These are phyloP conservation scores for Ustilago bromivora DNA, from an alignment of 1,284 basidiomycete genomes.

Conservation along the genomic window DNA sequence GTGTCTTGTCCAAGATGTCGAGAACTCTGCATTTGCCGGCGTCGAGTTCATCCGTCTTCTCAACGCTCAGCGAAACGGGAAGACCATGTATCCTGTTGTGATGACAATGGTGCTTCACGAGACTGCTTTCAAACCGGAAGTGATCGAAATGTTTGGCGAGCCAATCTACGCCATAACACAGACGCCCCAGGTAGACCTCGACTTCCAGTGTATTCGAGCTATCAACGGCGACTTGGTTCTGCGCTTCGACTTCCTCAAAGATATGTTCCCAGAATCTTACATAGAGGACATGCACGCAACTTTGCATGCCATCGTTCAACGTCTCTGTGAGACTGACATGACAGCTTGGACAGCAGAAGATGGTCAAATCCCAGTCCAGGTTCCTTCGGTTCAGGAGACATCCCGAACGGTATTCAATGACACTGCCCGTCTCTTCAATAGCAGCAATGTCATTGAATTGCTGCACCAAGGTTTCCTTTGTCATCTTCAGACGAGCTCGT, in stretches of 20 bases:
- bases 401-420: not conserved
- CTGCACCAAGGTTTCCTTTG: not conserved
- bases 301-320: not conserved
- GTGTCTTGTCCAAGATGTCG: not conserved
- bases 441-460: not conserved
- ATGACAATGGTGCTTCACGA: slow-evolving; percentile 1
- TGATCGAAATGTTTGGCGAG: not conserved
- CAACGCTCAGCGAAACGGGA: not conserved
- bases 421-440: not conserved
- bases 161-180: not conserved
- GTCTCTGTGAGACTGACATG: not conserved
- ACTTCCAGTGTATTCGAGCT: not conserved
- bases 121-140: not conserved
- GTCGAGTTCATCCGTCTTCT: not conserved
- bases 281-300: not conserved
- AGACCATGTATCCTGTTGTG: not conserved
- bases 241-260: not conserved
- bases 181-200: not conserved
- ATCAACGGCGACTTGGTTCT: not conserved
- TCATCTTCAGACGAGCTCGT: not conserved
- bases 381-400: not conserved
- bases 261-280: not conserved
- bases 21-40: not conserved
- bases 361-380: not conserved
- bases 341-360: not conserved